A percentile compares a stretch with the other conserved stretches of the same genome.
These are phyloP conservation scores for Ustilago cynodontis DNA, from an alignment of 1,284 basidiomycete species.

Conservation along the genomic window DNA sequence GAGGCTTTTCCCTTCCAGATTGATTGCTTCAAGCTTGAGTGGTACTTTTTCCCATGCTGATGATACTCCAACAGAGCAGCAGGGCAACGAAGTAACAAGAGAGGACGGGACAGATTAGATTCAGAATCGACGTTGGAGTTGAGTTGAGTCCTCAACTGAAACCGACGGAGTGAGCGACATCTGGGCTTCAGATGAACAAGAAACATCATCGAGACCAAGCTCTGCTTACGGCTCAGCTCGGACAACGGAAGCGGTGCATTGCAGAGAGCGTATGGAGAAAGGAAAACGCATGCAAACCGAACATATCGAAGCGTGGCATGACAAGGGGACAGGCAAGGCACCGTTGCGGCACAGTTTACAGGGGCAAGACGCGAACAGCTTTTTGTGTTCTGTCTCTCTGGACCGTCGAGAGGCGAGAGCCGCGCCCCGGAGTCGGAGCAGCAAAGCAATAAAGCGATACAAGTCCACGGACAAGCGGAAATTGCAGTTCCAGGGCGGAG, in stretches of 20 bases:
- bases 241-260: constrained; percentile 12
- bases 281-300: neutral
- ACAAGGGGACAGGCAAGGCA: neutral
- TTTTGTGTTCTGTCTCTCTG: no score
- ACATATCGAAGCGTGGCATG: neutral
- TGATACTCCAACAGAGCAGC: neutral
- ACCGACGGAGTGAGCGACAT: neutral
- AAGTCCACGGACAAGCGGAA: neutral
- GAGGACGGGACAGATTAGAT: constrained; percentile 3
- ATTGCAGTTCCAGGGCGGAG: neutral
- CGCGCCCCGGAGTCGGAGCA: constrained; percentile 3
- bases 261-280: neutral
- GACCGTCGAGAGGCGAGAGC: neutral
- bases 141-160: neutral
- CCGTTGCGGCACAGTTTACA: neutral
- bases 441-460: neutral
- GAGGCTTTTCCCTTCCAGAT: constrained; percentile 1
- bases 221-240: neutral
- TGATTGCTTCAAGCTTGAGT: neutral
- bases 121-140: neutral
- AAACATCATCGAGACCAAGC: no score
- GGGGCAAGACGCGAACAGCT: no score
- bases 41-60: neutral
- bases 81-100: neutral
- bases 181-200: no score